phyloP scores from a whole-genome alignment of 139 green algal genomes.

The Eudorina sp. region DNA sequence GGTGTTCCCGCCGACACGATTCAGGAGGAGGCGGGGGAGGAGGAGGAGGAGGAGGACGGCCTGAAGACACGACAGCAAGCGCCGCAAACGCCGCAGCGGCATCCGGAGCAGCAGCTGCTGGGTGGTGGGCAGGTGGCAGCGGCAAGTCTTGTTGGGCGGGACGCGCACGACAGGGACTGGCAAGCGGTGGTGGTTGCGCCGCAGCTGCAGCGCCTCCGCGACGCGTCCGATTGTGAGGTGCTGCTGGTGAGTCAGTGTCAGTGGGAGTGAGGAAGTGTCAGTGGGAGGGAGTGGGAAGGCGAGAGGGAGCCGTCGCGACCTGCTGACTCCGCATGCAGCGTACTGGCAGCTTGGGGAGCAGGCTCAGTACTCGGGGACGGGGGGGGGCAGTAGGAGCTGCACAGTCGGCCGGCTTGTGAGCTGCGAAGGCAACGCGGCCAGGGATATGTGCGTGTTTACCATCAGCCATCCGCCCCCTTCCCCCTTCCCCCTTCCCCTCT shows the following conservation, averaged over 20 bases:
- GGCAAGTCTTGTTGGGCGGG: neutral
- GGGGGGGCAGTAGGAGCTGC: too few species aligned
- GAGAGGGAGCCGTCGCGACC: too few species aligned
- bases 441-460: too few species aligned
- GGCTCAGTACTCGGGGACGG: too few species aligned
- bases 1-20: neutral
- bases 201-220: neutral
- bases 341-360: too few species aligned
- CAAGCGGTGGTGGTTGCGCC: neutral
- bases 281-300: too few species aligned
- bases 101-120: neutral
- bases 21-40: neutral
- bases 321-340: too few species aligned
- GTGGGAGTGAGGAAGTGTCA: too few species aligned
- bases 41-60: neutral
- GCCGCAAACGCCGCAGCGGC: neutral
- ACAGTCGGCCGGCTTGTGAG: too few species aligned
- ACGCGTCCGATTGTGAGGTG: slow-evolving; percentile 2
- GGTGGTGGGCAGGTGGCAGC: neutral
- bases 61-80: neutral
- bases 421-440: too few species aligned
- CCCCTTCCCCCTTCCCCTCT: neutral
- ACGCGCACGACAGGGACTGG: neutral
- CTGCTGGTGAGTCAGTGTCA: slow-evolving; percentile 5
- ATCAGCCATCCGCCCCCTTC: neutral